Evolutionary conservation across 208 protist genomes (phyloP), one percentile per base, ranked within the genome.

Genomic region (Crithidia thermophila): DNA sequence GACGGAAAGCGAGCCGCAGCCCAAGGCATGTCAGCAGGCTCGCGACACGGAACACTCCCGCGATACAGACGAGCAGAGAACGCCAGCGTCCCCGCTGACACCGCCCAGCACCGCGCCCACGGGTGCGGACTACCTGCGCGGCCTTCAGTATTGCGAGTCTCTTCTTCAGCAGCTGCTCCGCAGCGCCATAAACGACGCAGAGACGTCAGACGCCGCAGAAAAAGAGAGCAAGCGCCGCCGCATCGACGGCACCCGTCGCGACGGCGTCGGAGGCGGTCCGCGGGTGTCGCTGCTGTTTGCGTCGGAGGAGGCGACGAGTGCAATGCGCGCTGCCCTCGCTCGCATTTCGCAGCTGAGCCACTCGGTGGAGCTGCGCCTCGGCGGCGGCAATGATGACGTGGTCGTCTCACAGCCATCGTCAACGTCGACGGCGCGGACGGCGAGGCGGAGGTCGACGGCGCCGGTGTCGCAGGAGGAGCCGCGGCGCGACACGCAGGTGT

Each of bases 311-410:
- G 8, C n/a, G 47, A 55, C 1, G 34, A 45, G 23, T 42, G 45
- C 4, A 36, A 37, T 30, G 20, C 42, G 31, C 21, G 39, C 23
- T 13, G 30, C 45, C 1, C 60, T 75, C 10, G 39, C 18, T 2
- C 60, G 61, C 30, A 68, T 75, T 50, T 31, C 36, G 16, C 45
- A 68, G 37, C 55, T 75, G 25, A 60, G 69, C 23, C 40, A 46
- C 16, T 21, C 16, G 4, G 27, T 43, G 1, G 25, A 58, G 46
- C 9, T 13, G 33, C 49, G 57, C 28, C 40, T 63, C 6, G 43
- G 31, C 18, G 40, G 31, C 1, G 21, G 34, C 30, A 23, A 37
- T 45, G 28, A 28, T n/a, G 52, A 36, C 14, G 10, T 27, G 13
- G 21, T 1, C 5, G 14, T 23, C 21, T 2, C 20, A 13, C 30